Evolutionary conservation across 208 protist genomes (phyloP), one percentile per base, ranked within the genome.

Genomic region (Wallacemonas sp.): DNA sequence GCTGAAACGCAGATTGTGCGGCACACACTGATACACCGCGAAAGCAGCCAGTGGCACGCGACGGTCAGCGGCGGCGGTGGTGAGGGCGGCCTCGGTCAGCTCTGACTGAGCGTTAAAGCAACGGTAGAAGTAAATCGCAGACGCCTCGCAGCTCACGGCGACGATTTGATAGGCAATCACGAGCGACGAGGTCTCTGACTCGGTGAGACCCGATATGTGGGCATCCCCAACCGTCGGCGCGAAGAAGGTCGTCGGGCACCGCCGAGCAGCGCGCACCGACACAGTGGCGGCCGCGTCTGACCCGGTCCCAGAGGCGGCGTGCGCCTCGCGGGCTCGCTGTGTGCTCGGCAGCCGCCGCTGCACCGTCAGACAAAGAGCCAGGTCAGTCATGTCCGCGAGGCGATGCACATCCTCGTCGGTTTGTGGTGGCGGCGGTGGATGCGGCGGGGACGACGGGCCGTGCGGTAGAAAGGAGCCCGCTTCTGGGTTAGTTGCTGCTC

Each of bases 1-100:
- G 34, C 79, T 70, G 45, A 89, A 89, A 19, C 83, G 83, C 42
- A 89, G 45, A 34, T 69, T 89, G 50, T 65, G 68, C 15, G 83
- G 83, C 10, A 71, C 46, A 33, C 79, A 89, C 22, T 75, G 22
- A 37, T 72, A 73, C 26, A 24, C 45, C 30, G 70, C 52, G 30
- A 70, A 19, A 10, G 58, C 54, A 15, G 27, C 39, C 13, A 68
- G 27, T 5, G 63, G 41, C 32, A 19, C 30, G 15, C 12, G 0
- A 32, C 50, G 33, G n/a, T 33, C 17, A 29, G 26, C 46, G 54
- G 66, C 50, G 48, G 3, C 1, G 32, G 66, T 71, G 8, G 38
- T 36, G 5, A 57, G 50, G 8, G 30, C 50, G 15, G 50, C 30
- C 50, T 57, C 50, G 4, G 60, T 32, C 19, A 54, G 32, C 39